phyloP scores from a whole-genome alignment of 352 stramenopile species.

The Pythium vanterpoolii region DNA sequence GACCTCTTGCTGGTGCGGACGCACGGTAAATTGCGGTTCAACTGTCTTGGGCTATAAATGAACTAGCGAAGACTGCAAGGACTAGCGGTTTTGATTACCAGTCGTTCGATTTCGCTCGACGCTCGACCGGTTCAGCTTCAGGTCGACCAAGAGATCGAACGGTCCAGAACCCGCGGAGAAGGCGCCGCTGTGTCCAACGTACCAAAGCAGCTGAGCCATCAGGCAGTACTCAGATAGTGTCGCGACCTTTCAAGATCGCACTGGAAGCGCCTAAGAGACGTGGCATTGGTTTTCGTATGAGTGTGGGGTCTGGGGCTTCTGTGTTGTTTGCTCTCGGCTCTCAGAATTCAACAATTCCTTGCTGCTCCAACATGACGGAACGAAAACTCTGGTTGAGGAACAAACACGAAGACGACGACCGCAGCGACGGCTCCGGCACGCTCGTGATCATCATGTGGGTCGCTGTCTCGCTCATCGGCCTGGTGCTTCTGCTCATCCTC shows the following conservation, averaged over 20 bases:
- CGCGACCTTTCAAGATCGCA: slow-evolving; percentile 12
- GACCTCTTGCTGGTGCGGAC: no score
- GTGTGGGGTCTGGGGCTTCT: not conserved
- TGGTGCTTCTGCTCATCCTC: slow-evolving; percentile 3
- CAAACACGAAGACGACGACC: not conserved
- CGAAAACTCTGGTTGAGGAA: not conserved
- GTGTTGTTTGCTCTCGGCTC: not conserved
- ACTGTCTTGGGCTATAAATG: no score
- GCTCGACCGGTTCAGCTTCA: no score
- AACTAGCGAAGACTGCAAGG: no score
- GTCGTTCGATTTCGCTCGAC: no score
- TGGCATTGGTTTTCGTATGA: not conserved
- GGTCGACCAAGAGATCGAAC: not conserved
- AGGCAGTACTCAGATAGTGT: not conserved
- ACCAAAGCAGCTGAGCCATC: slow-evolving; percentile 3
- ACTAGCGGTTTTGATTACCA: no score
- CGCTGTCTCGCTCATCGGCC: not conserved
- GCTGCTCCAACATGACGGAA: not conserved
- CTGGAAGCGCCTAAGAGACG: not conserved
- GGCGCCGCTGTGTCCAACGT: slow-evolving; percentile 1
- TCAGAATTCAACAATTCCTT: not conserved
- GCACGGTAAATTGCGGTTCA: no score
- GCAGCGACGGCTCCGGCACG: not conserved
- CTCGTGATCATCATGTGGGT: slow-evolving; percentile 13
- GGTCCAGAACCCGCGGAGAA: slow-evolving; percentile 6